A percentile compares a stretch with the other conserved stretches of the same genome.
Conservation (phyloP, 2,329 filamentous ascomycete genomes). For the Trichophyton simii region DNA sequence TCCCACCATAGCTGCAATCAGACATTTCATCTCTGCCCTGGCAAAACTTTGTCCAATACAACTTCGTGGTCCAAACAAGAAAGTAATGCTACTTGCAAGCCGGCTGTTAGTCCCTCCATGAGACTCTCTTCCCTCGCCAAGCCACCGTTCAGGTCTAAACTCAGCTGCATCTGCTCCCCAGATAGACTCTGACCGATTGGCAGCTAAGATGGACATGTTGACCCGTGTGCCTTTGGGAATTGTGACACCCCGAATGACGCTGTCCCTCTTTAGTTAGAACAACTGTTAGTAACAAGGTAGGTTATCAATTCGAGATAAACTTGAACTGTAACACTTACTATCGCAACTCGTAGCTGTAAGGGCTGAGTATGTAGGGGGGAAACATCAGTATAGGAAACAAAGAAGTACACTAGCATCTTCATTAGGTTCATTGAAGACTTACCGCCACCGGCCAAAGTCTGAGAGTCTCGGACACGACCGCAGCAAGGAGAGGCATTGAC, state of each 20-base stretch:
- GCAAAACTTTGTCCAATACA: constrained; percentile 35
- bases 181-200: constrained; percentile 54
- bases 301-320: background rate
- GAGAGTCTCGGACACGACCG: background rate
- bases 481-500: constrained; percentile 19
- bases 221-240: constrained; percentile 60
- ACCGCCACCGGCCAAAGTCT: background rate
- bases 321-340: background rate
- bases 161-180: constrained; percentile 63
- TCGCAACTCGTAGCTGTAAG: background rate
- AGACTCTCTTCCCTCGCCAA: constrained; percentile 44
- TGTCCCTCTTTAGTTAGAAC: constrained; percentile 16
- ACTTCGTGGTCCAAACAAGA: constrained; percentile 27
- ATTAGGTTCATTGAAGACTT: background rate
- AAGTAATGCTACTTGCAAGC: constrained; percentile 30
- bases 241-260: constrained; percentile 48
- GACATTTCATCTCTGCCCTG: constrained; percentile 28
- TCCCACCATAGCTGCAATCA: constrained; percentile 28
- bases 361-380: background rate
- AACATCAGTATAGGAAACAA: too few relatives aligned
- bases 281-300: background rate
- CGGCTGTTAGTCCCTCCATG: constrained; percentile 34
- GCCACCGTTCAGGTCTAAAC: constrained; percentile 71
- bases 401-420: too few relatives aligned
- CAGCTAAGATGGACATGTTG: constrained; percentile 53